These are phyloP conservation scores for Saturnispora saitoi DNA, from an alignment of 805 yeast species.

Conservation along the genomic window DNA sequence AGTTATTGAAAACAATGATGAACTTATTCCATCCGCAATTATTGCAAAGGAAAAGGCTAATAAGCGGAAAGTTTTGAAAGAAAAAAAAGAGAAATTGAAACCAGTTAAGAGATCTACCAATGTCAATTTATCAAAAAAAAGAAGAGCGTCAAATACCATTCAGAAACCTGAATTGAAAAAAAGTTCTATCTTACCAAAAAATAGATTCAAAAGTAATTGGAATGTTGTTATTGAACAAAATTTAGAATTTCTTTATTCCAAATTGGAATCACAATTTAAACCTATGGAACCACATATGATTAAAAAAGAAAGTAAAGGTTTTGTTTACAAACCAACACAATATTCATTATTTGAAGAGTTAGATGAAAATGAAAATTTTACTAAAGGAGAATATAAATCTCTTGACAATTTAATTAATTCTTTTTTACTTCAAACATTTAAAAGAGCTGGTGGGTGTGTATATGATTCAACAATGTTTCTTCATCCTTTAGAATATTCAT, in stretches of 20 bases:
- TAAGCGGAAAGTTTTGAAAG: background rate
- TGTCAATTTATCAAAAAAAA: constrained; percentile 1
- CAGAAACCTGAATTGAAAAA: constrained; percentile 1
- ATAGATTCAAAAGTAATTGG: constrained; percentile 7
- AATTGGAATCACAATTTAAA: constrained; percentile 7
- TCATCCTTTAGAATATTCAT: constrained; percentile 22
- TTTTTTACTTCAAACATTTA: constrained; percentile 15
- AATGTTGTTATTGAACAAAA: constrained; percentile 11
- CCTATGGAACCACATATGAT: constrained; percentile 1
- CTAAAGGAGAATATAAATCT: constrained; percentile 2
- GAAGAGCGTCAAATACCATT: constrained; percentile 2
- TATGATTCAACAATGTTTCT: constrained; percentile 14
- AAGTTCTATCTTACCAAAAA: constrained; percentile 1
- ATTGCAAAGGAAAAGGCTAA: background rate
- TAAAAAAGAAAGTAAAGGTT: constrained; percentile 10
- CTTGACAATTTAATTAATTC: constrained; percentile 18
- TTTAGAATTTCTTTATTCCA: constrained; percentile 13
- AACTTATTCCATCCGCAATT: constrained; percentile 5
- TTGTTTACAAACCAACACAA: constrained; percentile 15
- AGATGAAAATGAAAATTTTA: constrained; percentile 6
- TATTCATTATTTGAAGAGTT: constrained; percentile 10
- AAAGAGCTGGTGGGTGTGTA: constrained; percentile 14
- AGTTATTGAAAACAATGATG: constrained; percentile 6
- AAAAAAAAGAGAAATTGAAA: background rate
- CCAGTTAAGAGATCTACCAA: background rate